Conservation (phyloP, 1,284 basidiomycete genomes). For the Porodaedalea pini region DNA sequence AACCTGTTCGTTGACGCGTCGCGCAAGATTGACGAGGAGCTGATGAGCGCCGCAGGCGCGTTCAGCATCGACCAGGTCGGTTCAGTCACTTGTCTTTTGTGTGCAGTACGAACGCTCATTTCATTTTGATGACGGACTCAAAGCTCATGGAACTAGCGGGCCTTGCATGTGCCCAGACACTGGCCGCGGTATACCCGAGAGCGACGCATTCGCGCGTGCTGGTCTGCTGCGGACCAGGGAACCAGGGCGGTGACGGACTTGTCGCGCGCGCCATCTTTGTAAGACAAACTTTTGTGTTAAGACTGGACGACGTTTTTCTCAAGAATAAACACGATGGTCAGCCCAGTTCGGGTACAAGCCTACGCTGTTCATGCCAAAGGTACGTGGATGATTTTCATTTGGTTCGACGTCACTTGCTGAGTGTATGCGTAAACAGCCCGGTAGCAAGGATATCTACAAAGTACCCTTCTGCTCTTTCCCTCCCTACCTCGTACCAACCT, state of each 20-base stretch:
- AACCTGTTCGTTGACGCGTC: neutral
- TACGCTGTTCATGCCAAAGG: constrained; percentile 90
- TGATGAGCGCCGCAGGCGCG: constrained; percentile 81
- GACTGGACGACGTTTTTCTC: neutral
- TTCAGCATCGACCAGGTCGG: constrained; percentile 88
- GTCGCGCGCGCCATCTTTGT: constrained; percentile 96
- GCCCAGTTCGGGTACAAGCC: constrained; percentile 88
- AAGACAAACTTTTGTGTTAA: constrained; percentile 24
- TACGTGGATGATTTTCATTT: constrained; percentile 30
- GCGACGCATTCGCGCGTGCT: constrained; percentile 71
- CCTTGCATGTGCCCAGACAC: constrained; percentile 87
- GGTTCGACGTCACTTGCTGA: neutral
- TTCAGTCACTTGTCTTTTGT: neutral
- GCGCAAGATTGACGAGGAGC: constrained; percentile 82
- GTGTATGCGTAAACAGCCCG: constrained; percentile 48
- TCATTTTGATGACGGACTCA: neutral
- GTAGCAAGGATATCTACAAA: constrained; percentile 86
- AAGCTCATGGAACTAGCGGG: constrained; percentile 98
- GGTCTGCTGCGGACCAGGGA: constrained; percentile 95
- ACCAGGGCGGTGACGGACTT: constrained; percentile 96
- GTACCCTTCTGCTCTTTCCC: constrained; percentile 34
- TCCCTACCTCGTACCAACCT: neutral
- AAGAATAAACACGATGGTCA: constrained; percentile 29
- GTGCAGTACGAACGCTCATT: neutral
- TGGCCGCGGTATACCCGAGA: constrained; percentile 73